phyloP scores from a whole-genome alignment of 2,329 filamentous ascomycete genomes.

The Colletotrichum euphorbiae region DNA sequence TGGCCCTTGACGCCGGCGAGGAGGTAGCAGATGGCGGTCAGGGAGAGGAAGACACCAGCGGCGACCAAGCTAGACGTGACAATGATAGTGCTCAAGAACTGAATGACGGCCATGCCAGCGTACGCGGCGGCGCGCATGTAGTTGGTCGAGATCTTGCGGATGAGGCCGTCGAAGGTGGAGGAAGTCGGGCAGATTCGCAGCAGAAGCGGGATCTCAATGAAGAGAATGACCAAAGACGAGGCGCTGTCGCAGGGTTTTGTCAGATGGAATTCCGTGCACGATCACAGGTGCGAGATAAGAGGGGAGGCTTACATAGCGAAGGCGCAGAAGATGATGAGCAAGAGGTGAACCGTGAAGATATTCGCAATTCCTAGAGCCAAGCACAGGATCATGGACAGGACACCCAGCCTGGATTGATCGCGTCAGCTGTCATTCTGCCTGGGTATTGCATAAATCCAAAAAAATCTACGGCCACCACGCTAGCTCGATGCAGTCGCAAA shows the following conservation, averaged over 20 bases:
- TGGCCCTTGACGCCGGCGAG: slow-evolving; percentile 85
- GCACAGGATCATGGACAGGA: slow-evolving; percentile 77
- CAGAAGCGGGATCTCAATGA: slow-evolving; percentile 91
- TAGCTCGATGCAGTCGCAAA: not conserved
- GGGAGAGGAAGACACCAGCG: slow-evolving; percentile 81
- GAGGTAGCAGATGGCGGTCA: slow-evolving; percentile 84
- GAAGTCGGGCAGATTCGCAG: slow-evolving; percentile 98
- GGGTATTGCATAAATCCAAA: not conserved
- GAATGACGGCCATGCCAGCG: slow-evolving; percentile 79
- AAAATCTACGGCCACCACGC: not conserved
- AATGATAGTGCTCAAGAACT: slow-evolving; percentile 83
- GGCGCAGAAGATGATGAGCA: slow-evolving; percentile 64
- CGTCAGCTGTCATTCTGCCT: slow-evolving; percentile 40
- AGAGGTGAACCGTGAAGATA: slow-evolving; percentile 67
- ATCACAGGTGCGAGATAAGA: not conserved
- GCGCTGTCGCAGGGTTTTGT: slow-evolving; percentile 60
- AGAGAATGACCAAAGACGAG: slow-evolving; percentile 80
- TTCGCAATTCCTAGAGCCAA: slow-evolving; percentile 76
- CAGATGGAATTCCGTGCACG: not conserved
- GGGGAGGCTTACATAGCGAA: slow-evolving; percentile 62
- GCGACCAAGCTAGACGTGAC: slow-evolving; percentile 81
- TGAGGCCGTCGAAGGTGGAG: slow-evolving; percentile 84
- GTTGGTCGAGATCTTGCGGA: slow-evolving; percentile 94
- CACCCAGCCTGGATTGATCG: slow-evolving; percentile 67
- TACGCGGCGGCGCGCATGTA: slow-evolving; percentile 96